Conservation (phyloP, 495 filamentous ascomycete species). For the Hyaloscypha hepaticicola region DNA sequence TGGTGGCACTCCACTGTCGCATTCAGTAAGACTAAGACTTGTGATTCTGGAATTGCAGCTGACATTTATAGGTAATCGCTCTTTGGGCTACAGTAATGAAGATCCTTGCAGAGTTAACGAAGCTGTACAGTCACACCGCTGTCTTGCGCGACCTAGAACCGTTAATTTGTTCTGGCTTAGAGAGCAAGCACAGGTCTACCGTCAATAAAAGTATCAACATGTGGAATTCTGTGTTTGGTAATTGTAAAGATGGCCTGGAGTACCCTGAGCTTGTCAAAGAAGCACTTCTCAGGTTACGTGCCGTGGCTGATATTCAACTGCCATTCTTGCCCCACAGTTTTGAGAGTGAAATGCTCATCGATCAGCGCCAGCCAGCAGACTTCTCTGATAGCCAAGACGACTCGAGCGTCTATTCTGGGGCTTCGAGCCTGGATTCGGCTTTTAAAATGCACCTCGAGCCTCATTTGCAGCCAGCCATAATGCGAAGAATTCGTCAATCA, state of each 20-base stretch:
- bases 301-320: constrained; percentile 45
- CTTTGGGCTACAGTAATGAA: constrained; percentile 47
- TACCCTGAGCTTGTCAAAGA: constrained; percentile 48
- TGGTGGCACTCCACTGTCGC: constrained; percentile 20
- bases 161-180: constrained; percentile 56
- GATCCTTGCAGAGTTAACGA: not conserved
- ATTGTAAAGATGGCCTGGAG: constrained; percentile 34
- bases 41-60: not conserved
- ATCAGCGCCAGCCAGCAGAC: constrained; percentile 17
- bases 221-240: constrained; percentile 62
- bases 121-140: constrained; percentile 31
- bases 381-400: constrained; percentile 27
- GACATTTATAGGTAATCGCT: constrained; percentile 30
- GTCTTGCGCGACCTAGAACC: constrained; percentile 48
- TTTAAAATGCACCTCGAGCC: not conserved
- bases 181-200: constrained; percentile 51
- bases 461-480: not conserved
- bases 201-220: constrained; percentile 53
- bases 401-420: not conserved
- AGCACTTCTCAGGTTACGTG: constrained; percentile 47
- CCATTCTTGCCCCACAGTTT: constrained; percentile 44
- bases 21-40: constrained; percentile 22
- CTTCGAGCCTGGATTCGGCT: not conserved
- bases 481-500: constrained; percentile 12
- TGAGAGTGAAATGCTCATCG: constrained; percentile 30